These are phyloP conservation scores for Physcomitrium patens DNA, from an alignment of 225 moss, liverwort and hornwort genomes.

Conservation along the genomic window DNA sequence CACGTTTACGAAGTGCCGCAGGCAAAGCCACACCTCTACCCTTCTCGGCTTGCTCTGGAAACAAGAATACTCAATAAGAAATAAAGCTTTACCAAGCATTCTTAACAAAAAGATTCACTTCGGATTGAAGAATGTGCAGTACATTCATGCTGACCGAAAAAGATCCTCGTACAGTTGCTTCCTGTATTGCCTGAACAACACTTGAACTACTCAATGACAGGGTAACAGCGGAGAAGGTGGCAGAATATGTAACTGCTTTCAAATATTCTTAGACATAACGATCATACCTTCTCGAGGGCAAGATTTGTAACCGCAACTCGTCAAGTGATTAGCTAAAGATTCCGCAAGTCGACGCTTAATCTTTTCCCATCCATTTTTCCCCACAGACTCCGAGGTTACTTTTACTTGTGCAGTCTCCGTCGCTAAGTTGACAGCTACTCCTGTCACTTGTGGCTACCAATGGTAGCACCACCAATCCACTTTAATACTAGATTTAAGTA, in stretches of 20 bases:
- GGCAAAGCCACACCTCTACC: constrained; percentile 65
- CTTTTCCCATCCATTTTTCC: constrained; percentile 67
- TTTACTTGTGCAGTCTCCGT: constrained; percentile 96
- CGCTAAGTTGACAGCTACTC: constrained; percentile 91
- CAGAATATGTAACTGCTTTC: background rate
- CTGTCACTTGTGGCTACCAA: constrained; percentile 87
- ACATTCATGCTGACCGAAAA: constrained; percentile 4
- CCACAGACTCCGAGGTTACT: constrained; percentile 61
- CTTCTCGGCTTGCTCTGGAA: constrained; percentile 73
- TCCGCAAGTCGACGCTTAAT: constrained; percentile 79
- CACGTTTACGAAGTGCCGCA: constrained; percentile 89
- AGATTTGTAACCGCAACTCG: constrained; percentile 95
- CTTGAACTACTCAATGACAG: background rate
- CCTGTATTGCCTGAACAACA: constrained; percentile 1
- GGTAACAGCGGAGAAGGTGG: background rate
- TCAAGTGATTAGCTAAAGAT: constrained; percentile 88
- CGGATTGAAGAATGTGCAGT: background rate
- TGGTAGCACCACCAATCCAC: constrained; percentile 26
- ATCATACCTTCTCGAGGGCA: constrained; percentile 88
- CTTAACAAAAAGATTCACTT: background rate
- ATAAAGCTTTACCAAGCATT: constrained; percentile 9
- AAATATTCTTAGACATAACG: constrained; percentile 6
- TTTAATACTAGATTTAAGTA: constrained; percentile 15
- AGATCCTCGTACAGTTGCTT: constrained; percentile 4
- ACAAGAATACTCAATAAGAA: constrained; percentile 32